Evolutionary conservation across 2,329 filamentous ascomycete species (phyloP).

Genomic region (Ceratocystiopsis minuta): DNA sequence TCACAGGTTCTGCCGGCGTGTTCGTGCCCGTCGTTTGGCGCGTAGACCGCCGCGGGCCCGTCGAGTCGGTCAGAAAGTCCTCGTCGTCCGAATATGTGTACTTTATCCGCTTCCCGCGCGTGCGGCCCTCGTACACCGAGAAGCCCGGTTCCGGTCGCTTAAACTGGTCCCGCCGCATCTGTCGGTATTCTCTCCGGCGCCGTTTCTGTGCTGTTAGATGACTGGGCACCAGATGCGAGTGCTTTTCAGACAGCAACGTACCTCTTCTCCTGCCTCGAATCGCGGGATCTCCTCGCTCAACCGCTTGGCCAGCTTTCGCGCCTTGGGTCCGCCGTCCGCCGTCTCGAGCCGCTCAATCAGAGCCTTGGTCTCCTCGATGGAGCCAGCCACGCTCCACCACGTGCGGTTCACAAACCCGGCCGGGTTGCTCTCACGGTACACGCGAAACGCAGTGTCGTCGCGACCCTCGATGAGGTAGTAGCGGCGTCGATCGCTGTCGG

Average conservation of each 20-base stretch:
- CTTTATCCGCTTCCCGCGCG: constrained; percentile 85
- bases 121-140: constrained; percentile 89
- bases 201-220: constrained; percentile 49
- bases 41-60: constrained; percentile 43
- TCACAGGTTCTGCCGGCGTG: constrained; percentile 51
- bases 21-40: constrained; percentile 52
- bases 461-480: constrained; percentile 90
- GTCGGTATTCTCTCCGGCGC: constrained; percentile 77
- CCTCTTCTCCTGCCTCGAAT: constrained; percentile 86
- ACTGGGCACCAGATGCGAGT: too few species aligned
- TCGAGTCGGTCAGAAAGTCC: constrained; percentile 47
- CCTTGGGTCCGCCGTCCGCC: constrained; percentile 64
- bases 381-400: constrained; percentile 87
- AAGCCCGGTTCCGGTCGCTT: constrained; percentile 74
- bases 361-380: constrained; percentile 65
- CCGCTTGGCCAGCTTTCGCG: constrained; percentile 57
- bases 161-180: constrained; percentile 72
- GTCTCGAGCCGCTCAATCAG: constrained; percentile 60
- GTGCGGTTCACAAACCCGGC: constrained; percentile 48
- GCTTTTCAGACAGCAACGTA: too few species aligned
- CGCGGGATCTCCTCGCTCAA: constrained; percentile 67
- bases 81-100: constrained; percentile 93
- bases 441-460: constrained; percentile 82
- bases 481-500: constrained; percentile 58
- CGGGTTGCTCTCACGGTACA: constrained; percentile 87